Base-by-base conservation (phyloP, 805 yeast species). In the Zygosaccharomyces bisporus region DNA sequence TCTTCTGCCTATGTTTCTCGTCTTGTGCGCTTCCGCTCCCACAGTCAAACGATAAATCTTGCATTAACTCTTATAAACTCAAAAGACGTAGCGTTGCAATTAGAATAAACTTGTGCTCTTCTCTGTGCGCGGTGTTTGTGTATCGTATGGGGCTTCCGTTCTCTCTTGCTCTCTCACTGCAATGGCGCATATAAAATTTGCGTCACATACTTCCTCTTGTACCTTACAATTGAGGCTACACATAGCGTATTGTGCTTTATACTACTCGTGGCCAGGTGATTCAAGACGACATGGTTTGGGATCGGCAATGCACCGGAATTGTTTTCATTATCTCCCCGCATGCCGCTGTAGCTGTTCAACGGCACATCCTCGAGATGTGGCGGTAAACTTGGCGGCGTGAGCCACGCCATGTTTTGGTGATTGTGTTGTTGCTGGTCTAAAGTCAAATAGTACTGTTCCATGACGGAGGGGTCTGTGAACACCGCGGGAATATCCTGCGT, bases 311-410 rank as follows among this genome's bases (percentile, higher is more conserved):
- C 95, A 44, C 95, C 95, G 30, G 86, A 77, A 55, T 84, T 86
- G 63, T 89, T 91, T 57, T 85, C 89, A n/a, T 37, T 61, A 16
- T 59, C 62, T 5, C 55, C 55, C 30, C 55, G 58, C n/a, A 56
- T 45, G 35, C 49, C 59, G 2, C 71, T 63, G 70, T 75, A 83
- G 53, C 81, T 80, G 69, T 91, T 91, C 58, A 91, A 74, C 44
- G 93, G 89, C 44, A 93, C 98, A 57, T 85, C 84, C 62, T 93
- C 99, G 48, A 93, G 73, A 64, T 91, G 99, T 7, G 99, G 99
- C 6, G 99, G 99, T 39, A 93, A 73, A 60, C 86, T 95, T 17
- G 99, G 99, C 16, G 99, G 98, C 23, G 95, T 88, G 42, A 90
- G 49, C 76, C 76, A 72, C 2, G 74, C 63, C 75, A 72, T 81